phyloP scores from a whole-genome alignment of 441 rosid species.

The Eugenia klotzschiana region DNA sequence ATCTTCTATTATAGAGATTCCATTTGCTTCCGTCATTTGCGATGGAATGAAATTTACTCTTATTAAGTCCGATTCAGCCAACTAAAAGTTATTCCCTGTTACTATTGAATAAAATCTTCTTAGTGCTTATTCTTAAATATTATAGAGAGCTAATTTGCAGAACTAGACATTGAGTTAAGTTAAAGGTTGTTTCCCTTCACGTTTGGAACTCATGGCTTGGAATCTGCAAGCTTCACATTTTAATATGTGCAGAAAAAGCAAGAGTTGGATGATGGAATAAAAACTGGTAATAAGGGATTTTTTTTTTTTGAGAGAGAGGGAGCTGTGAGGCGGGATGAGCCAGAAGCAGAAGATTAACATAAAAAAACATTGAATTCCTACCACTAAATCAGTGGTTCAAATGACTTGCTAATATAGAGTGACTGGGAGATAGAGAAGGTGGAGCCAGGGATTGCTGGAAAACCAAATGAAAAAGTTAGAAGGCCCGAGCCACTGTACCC shows the following conservation, averaged over 20 bases:
- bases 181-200: neutral
- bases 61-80: neutral
- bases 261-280: neutral
- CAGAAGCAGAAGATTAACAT: neutral
- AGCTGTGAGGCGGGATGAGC: neutral
- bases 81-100: neutral
- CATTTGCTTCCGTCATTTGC: neutral
- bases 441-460: neutral
- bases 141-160: neutral
- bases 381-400: neutral
- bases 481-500: neutral
- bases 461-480: neutral
- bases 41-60: neutral
- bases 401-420: neutral
- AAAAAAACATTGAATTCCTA: neutral
- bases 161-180: neutral
- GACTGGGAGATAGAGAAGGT: neutral
- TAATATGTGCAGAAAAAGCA: neutral
- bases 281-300: neutral
- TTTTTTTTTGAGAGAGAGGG: neutral
- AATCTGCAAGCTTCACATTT: neutral
- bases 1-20: neutral
- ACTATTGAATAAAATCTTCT: neutral
- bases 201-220: neutral
- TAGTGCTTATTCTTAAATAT: neutral